Evolutionary conservation across 73 alveolate genomes (phyloP).

Genomic region (Paraurostyla sp.): DNA sequence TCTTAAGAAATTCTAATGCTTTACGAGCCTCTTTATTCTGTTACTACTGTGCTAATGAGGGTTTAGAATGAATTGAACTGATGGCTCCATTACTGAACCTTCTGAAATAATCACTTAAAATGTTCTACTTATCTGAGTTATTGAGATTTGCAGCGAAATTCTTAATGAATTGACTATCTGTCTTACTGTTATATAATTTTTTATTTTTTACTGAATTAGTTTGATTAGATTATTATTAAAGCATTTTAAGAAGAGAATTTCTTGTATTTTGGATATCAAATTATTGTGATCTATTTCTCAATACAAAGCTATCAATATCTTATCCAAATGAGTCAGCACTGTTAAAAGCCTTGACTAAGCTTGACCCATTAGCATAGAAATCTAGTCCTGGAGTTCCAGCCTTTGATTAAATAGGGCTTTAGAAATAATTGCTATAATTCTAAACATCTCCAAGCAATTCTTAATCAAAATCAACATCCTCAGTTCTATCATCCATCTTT

Average conservation of each 20-base stretch:
- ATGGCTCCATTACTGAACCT: neutral
- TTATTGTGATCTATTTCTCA: neutral
- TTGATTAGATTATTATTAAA: neutral
- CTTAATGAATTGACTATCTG: neutral
- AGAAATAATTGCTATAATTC: neutral
- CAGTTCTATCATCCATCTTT: no score
- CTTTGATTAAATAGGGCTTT: no score
- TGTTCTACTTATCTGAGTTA: neutral
- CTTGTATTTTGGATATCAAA: neutral
- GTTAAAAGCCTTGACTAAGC: neutral
- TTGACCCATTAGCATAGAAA: no score
- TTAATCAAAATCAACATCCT: neutral
- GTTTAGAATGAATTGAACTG: neutral
- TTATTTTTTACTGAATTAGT: neutral
- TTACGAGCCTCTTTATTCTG: neutral
- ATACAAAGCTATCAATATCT: slow-evolving; percentile 9
- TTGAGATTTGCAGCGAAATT: neutral
- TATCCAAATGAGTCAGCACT: neutral
- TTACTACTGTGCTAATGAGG: neutral
- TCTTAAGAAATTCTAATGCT: neutral
- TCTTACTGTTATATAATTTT: neutral
- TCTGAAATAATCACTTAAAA: neutral
- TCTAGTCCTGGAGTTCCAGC: no score
- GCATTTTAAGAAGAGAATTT: neutral
- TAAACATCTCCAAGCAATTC: slow-evolving; percentile 10